Conservation (phyloP, 148 eudicot species). For the Silene conica region DNA sequence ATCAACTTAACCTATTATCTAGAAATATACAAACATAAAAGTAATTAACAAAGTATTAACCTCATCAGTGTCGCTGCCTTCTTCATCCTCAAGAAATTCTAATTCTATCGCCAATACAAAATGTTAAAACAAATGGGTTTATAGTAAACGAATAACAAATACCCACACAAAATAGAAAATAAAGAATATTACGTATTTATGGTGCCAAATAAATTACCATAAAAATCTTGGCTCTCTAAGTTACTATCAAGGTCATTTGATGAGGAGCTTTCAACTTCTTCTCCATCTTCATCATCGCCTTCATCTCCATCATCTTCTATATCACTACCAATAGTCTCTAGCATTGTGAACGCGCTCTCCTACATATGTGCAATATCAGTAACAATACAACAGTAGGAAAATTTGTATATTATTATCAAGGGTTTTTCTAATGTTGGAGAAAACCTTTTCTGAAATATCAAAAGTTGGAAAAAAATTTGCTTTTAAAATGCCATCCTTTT, state of each 20-base stretch:
- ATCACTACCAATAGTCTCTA: constrained; percentile 30
- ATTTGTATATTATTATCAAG: too few relatives aligned
- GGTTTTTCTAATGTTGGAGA: too few relatives aligned
- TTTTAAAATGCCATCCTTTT: background rate
- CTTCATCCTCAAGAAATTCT: constrained; percentile 27
- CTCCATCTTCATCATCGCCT: constrained; percentile 16
- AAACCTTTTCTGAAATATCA: too few relatives aligned
- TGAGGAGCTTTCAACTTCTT: constrained; percentile 25
- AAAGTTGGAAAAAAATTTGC: background rate
- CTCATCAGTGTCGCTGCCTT: constrained; percentile 25
- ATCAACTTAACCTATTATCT: too few relatives aligned
- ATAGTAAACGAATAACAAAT: too few relatives aligned
- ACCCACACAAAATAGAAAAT: background rate
- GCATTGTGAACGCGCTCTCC: constrained; percentile 37
- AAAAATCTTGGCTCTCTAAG: constrained; percentile 30
- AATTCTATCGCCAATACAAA: constrained; percentile 28
- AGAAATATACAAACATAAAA: background rate
- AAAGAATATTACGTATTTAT: background rate
- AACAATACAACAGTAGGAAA: background rate
- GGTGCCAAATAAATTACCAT: constrained; percentile 18
- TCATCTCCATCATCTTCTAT: constrained; percentile 10
- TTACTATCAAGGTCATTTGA: constrained; percentile 19
- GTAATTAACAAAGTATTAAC: constrained; percentile 12
- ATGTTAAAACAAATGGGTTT: background rate
- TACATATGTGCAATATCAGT: background rate